These are phyloP conservation scores for Streptanthus diversifolius DNA, from an alignment of 345 rosid species.

Conservation along the genomic window DNA sequence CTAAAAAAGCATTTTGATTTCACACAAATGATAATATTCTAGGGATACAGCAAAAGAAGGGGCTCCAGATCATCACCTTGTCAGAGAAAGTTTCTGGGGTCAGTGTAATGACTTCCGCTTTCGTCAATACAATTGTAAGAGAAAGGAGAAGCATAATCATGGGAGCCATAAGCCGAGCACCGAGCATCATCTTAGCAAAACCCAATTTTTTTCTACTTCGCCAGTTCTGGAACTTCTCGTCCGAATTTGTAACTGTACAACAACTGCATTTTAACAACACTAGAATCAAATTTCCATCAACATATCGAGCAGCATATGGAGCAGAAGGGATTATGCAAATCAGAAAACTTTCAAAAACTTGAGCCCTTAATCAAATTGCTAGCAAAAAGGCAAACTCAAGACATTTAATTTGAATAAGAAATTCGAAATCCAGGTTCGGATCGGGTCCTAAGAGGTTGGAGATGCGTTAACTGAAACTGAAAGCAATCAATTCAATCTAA, in stretches of 20 bases:
- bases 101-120: slow-evolving; percentile 81
- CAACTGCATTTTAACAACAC: neutral
- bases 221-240: neutral
- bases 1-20: neutral
- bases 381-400: neutral
- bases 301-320: neutral
- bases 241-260: neutral
- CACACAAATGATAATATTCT: neutral
- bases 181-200: slow-evolving; percentile 26
- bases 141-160: slow-evolving; percentile 33
- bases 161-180: slow-evolving; percentile 14
- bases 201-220: neutral
- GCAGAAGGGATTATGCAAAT: neutral
- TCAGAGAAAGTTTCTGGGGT: slow-evolving; percentile 89
- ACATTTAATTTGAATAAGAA: neutral
- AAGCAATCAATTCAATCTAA: neutral
- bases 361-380: neutral
- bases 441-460: neutral
- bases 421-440: neutral
- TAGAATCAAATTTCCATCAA: neutral
- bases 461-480: neutral
- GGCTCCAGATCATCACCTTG: slow-evolving; percentile 51
- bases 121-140: slow-evolving; percentile 30
- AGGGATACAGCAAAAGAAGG: neutral
- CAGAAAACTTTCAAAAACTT: neutral